phyloP scores from a whole-genome alignment of 805 yeast genomes.

The Wickerhamiella azymoides region DNA sequence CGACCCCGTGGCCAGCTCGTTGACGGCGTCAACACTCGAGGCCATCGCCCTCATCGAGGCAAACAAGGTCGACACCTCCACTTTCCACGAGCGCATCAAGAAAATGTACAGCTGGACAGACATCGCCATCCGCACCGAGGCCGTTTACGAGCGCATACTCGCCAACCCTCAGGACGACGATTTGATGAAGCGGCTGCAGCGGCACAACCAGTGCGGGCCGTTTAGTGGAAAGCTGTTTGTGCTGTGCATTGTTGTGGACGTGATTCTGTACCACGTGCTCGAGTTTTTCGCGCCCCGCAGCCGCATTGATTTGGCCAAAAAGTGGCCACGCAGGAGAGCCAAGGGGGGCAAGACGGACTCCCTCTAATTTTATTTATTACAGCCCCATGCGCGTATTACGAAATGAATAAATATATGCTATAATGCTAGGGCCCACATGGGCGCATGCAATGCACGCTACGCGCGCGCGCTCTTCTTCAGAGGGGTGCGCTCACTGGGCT shows the following conservation, averaged over 20 bases:
- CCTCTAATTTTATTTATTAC: no score
- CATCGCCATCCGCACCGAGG: constrained; percentile 74
- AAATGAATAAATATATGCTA: no score
- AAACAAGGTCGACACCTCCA: constrained; percentile 50
- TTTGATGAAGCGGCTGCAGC: constrained; percentile 43
- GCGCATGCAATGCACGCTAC: no score
- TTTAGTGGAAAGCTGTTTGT: constrained; percentile 82
- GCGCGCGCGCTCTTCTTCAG: no score
- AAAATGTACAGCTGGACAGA: constrained; percentile 86
- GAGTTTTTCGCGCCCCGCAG: constrained; percentile 58
- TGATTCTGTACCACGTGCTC: constrained; percentile 44
- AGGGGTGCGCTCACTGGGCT: no score
- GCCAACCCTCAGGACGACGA: constrained; percentile 33
- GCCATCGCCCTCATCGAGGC: constrained; percentile 52
- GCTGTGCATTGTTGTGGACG: constrained; percentile 68
- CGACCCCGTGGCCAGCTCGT: constrained; percentile 69
- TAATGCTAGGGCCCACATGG: no score
- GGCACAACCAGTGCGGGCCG: constrained; percentile 47
- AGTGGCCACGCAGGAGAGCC: constrained; percentile 44
- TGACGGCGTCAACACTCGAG: constrained; percentile 54
- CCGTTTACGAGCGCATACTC: constrained; percentile 42
- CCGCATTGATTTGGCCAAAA: constrained; percentile 57
- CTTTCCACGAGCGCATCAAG: constrained; percentile 64
- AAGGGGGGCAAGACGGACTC: neutral
- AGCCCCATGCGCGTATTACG: no score